A percentile compares a stretch with the other conserved stretches of the same genome.
Conservation (phyloP, 2,329 filamentous ascomycete genomes). For the Aspergillus alliaceus region DNA sequence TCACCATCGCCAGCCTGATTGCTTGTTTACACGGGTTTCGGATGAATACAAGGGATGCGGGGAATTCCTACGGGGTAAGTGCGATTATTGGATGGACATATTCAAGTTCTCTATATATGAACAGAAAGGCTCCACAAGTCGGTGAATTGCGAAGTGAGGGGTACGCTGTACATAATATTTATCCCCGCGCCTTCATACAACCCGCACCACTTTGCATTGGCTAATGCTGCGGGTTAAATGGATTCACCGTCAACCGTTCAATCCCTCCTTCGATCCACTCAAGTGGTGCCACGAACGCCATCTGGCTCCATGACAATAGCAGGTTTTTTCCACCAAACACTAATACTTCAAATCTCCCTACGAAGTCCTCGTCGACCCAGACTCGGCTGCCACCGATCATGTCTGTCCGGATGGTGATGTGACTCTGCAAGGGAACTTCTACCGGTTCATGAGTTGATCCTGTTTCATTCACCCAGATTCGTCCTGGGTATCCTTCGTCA, state of each 20-base stretch:
- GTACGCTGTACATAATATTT: neutral
- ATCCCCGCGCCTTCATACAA: neutral
- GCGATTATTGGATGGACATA: constrained; percentile 1
- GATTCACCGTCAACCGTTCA: constrained; percentile 5
- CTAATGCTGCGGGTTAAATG: constrained; percentile 1
- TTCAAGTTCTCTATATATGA: neutral
- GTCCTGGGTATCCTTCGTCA: constrained; percentile 49
- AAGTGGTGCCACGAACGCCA: constrained; percentile 56
- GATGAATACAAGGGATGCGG: neutral
- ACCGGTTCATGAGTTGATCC: constrained; percentile 48
- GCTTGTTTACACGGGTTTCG: too few relatives aligned
- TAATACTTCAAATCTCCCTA: constrained; percentile 55
- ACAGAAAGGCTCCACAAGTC: neutral
- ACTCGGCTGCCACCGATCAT: constrained; percentile 49
- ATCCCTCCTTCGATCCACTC: constrained; percentile 24
- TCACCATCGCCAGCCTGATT: too few relatives aligned
- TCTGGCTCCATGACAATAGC: constrained; percentile 56
- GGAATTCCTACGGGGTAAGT: neutral
- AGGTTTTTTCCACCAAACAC: constrained; percentile 55
- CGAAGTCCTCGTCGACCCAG: constrained; percentile 49
- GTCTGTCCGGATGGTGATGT: constrained; percentile 48
- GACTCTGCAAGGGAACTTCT: constrained; percentile 31
- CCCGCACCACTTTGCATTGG: neutral
- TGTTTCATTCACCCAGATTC: constrained; percentile 54
- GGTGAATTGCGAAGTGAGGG: neutral